Evolutionary conservation across 768 basidiomycete species (phyloP), one percentile per base, ranked within the genome.

Genomic region (Ramaria sp.): DNA sequence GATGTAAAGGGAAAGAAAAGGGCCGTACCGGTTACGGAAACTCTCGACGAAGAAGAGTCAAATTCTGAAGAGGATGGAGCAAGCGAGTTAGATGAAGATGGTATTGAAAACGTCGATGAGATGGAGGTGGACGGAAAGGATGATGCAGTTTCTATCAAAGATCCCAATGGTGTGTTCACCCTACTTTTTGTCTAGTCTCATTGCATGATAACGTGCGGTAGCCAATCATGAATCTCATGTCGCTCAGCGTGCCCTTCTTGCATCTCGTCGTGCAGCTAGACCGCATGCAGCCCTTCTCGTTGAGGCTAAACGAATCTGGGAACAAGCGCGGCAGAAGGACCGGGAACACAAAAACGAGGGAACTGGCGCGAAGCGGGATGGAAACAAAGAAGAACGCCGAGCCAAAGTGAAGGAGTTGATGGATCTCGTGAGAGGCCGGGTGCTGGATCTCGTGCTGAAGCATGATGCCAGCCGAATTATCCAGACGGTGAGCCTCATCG

Each of bases 381-480:
- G 30, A 13, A 13, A 22, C 13, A 50, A 3, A 20, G 48, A 22
- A 32, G 85, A 94, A 61, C 79, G 92, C 22, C 80, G 83, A 59
- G 79, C 82, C 60, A 81, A 90, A 48, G 72, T 95, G 56, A 71
- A 75, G 44, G 77, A 80, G 25, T 75, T 97, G 8, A 88, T 91
- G 80, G 69, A 72, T 28, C 74, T 84, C 43, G 81, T 92, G 20
- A 79, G 85, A 20, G 91, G 90, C 4, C 81, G 82, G 60, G 82
- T 95, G 42, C 82, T 83, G 57, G 91, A 93, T 30, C 82, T 95
- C 36, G 84, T 88, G 1, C 78, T 89, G 64, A 95, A 93, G 67
- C 93, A 95, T 62, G 91, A 95, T 66, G 91, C 90, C 7, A 91
- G 89, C 62, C 78, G 84, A 59, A 90, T 90, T 57, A 78, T 88